Evolutionary conservation across 345 rosid species (phyloP).

Genomic region (Euphorbia peplus): DNA sequence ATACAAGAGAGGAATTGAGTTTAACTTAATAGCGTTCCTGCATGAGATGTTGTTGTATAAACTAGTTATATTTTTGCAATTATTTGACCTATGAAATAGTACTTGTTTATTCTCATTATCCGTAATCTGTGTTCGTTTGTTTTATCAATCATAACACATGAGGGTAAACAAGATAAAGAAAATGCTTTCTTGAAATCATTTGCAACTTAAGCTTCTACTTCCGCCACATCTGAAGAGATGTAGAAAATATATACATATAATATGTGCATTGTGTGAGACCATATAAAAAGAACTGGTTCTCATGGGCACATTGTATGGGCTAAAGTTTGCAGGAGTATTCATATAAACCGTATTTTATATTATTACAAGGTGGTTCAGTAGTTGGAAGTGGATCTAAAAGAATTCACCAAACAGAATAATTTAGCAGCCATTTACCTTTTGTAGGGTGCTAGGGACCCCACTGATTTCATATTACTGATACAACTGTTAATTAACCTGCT

Average conservation of each 20-base stretch:
- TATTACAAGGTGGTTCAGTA: background rate
- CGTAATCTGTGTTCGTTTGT: background rate
- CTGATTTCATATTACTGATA: background rate
- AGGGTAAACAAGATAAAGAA: background rate
- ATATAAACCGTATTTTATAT: background rate
- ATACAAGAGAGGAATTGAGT: background rate
- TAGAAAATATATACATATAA: background rate
- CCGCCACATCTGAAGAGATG: background rate
- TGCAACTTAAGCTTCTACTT: background rate
- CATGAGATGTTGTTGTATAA: background rate
- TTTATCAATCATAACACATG: background rate
- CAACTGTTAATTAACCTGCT: background rate
- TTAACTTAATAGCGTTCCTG: background rate
- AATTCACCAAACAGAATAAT: background rate
- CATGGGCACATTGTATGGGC: background rate
- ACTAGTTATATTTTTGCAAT: background rate
- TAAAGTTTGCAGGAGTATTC: background rate
- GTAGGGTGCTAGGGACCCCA: too few species aligned
- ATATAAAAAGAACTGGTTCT: background rate
- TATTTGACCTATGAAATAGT: background rate
- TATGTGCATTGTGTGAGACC: background rate
- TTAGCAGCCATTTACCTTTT: background rate
- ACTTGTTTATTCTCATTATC: background rate
- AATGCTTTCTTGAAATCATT: background rate
- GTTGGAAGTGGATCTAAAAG: background rate